Evolutionary conservation across 2,329 filamentous ascomycete species (phyloP), one percentile per base, ranked within the genome.

Genomic region (Metarhizium brunneum): DNA sequence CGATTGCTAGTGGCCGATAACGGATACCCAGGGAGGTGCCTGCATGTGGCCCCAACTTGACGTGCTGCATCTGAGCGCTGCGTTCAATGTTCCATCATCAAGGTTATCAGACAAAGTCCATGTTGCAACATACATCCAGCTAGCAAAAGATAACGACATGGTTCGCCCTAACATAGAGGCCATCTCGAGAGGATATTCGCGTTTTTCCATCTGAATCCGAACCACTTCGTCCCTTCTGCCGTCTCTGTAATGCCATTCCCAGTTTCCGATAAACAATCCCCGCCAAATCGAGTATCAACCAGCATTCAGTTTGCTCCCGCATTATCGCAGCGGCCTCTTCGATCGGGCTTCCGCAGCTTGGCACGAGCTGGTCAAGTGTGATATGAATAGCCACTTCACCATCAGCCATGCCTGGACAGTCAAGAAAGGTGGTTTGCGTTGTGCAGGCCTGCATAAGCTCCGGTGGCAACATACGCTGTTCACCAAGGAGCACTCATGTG

Each of bases 381-480:
- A 40, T 40, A 54, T 54, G 48, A 52, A 18, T 42, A 43, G 35
- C 53, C 16, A 10, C 29, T 43, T 30, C 16, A 8, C 47, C 25
- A 29, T 29, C 29, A 49, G 42, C 25, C n/a, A 54, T 57, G 55
- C 52, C 43, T 52, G 25, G n/a, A 42, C 53, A 52, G 40, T 52
- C 52, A 20, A 45, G 38, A 38, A 40, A 18, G 29, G 32, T 52
- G 4, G 16, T 57, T 54, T 20, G 52, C 32, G 43, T 30, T 45
- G 32, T 29, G 35, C 52, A 48, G 10, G 52, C 25, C 25, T 4
- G 30, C 16, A 10, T 25, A 16, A 10, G 45, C 20, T 25, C 35
- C 16, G 30, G 40, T 14, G 20, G 18, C 13, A 42, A 25, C 29
- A 32, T 45, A 43, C 35, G 43, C 16, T 25, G 36, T 42, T 52